These are phyloP conservation scores for Cryptococcus sp. DNA, from an alignment of 1,284 basidiomycete species.

Conservation along the genomic window DNA sequence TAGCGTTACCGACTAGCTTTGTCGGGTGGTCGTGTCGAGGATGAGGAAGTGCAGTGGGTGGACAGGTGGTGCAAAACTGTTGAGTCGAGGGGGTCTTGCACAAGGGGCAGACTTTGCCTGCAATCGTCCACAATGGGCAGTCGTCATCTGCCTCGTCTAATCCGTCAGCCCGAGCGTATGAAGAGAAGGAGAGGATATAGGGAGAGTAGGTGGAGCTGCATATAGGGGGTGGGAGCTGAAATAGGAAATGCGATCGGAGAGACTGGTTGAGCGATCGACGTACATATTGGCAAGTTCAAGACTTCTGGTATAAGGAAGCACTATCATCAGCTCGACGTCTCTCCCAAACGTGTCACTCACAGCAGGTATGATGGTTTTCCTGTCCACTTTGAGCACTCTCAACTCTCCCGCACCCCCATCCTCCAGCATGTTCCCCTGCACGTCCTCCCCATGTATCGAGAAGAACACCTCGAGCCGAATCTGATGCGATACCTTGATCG, in stretches of 20 bases:
- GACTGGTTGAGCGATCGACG: not conserved
- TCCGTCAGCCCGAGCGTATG: no score
- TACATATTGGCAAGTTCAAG: constrained; percentile 9
- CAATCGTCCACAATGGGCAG: not conserved
- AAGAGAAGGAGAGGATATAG: no score
- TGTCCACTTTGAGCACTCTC: constrained; percentile 23
- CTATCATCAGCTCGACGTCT: constrained; percentile 2
- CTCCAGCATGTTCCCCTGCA: constrained; percentile 10
- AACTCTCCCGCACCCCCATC: constrained; percentile 22
- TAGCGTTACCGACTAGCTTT: constrained; percentile 19
- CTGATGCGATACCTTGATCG: constrained; percentile 27
- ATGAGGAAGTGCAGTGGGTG: constrained; percentile 17
- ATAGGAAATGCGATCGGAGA: not conserved
- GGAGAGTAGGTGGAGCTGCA: no score
- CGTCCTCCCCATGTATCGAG: constrained; percentile 29
- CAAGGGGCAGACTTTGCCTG: constrained; percentile 14
- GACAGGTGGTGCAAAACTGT: constrained; percentile 24
- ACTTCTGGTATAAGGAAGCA: constrained; percentile 15
- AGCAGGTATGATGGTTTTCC: constrained; percentile 20
- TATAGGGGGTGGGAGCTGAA: no score
- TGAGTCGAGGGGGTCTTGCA: constrained; percentile 18
- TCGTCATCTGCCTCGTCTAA: constrained; percentile 7
- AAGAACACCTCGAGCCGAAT: constrained; percentile 34
- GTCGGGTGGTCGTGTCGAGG: constrained; percentile 27
- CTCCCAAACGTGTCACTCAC: constrained; percentile 1